Conservation (phyloP, 1,139 yeast genomes). For the Taphrina flavorubra region DNA sequence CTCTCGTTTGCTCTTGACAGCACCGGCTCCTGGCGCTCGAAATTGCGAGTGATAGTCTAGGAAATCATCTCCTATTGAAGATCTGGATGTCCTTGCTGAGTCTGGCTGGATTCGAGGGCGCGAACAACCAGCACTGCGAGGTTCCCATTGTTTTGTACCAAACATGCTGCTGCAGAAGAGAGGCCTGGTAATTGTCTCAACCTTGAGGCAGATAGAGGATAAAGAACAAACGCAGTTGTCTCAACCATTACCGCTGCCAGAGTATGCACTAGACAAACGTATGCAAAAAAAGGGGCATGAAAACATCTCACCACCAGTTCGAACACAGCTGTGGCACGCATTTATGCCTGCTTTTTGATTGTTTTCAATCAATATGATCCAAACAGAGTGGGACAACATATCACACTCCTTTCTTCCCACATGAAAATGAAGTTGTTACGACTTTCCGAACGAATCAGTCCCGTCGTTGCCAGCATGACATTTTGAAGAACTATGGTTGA, state of each 20-base stretch:
- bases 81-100: neutral
- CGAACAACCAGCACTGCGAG: constrained; percentile 16
- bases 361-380: neutral
- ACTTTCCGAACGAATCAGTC: neutral
- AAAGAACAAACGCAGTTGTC: no score
- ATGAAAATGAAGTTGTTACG: no score
- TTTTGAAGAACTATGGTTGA: no score
- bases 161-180: neutral
- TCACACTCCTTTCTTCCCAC: neutral
- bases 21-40: no score
- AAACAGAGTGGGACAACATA: neutral
- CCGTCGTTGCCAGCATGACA: neutral
- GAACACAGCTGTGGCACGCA: neutral
- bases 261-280: no score
- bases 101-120: neutral
- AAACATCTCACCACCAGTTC: no score
- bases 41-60: constrained; percentile 4
- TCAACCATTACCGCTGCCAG: no score
- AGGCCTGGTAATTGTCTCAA: no score
- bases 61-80: neutral
- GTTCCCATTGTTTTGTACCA: constrained; percentile 7
- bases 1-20: constrained; percentile 1
- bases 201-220: no score
- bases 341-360: neutral
- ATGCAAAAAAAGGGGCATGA: no score